Evolutionary conservation across 1,139 yeast genomes (phyloP).

Genomic region (Eremothecium cymbalariae): DNA sequence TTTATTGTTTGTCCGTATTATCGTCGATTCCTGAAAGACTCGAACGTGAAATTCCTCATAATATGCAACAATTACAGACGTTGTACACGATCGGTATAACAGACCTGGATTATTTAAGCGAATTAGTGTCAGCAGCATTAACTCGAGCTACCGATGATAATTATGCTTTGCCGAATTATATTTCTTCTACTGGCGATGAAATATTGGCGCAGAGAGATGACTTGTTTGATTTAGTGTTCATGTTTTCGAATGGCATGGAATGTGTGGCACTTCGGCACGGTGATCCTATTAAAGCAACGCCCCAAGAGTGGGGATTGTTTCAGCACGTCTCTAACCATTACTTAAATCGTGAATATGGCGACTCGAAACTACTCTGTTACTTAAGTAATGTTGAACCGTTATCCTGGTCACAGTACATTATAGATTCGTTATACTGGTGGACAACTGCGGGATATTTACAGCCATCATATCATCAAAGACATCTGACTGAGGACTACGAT

Average conservation of each 20-base stretch:
- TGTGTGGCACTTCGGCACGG: constrained; percentile 18
- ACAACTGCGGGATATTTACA: constrained; percentile 69
- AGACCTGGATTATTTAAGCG: constrained; percentile 38
- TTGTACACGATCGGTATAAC: constrained; percentile 59
- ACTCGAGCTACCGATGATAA: constrained; percentile 12
- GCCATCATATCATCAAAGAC: constrained; percentile 30
- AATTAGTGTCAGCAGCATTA: constrained; percentile 15
- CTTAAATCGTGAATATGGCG: constrained; percentile 17
- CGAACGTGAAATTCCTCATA: constrained; percentile 23
- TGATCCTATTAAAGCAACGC: constrained; percentile 32
- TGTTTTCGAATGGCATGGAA: constrained; percentile 27
- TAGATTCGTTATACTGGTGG: constrained; percentile 77
- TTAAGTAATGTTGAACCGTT: constrained; percentile 36
- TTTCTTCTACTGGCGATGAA: constrained; percentile 69
- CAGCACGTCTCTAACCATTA: constrained; percentile 13
- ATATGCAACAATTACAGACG: constrained; percentile 36
- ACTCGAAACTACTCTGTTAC: constrained; percentile 23
- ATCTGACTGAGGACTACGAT: constrained; percentile 23
- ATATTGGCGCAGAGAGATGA: constrained; percentile 49
- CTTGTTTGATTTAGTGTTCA: constrained; percentile 47
- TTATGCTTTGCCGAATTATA: constrained; percentile 34
- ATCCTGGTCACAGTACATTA: constrained; percentile 56
- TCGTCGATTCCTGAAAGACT: constrained; percentile 38
- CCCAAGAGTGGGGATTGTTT: constrained; percentile 29
- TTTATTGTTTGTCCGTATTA: constrained; percentile 42